A percentile compares a stretch with the other conserved stretches of the same genome.
Evolutionary conservation across 192 early-diverging fungal genomes (phyloP).

Genomic region (Backusella circina): DNA sequence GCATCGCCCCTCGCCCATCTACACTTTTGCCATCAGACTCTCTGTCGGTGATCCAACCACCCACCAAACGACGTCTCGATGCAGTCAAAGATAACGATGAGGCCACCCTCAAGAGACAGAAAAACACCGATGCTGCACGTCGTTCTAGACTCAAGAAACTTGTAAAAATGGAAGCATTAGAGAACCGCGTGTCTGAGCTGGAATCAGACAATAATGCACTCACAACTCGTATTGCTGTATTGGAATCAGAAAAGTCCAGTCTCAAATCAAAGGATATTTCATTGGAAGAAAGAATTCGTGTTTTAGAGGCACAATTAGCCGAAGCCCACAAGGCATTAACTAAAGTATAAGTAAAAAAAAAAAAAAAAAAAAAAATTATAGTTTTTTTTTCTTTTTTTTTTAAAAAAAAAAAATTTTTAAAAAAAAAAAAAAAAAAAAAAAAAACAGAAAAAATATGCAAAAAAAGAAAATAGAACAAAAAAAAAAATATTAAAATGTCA

Average conservation of each 20-base stretch:
- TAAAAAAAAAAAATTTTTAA: background rate
- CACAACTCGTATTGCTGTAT: constrained; percentile 49
- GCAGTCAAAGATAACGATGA: constrained; percentile 19
- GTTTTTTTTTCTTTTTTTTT: background rate
- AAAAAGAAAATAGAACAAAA: background rate
- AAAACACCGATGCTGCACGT: constrained; percentile 89
- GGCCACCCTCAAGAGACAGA: constrained; percentile 37
- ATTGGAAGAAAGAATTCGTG: constrained; percentile 34
- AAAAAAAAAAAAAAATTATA: background rate
- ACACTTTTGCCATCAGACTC: background rate
- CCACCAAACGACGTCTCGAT: constrained; percentile 9
- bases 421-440: background rate
- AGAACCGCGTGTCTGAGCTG: constrained; percentile 67
- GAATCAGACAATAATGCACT: constrained; percentile 69
- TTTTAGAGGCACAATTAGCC: constrained; percentile 35
- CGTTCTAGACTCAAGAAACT: constrained; percentile 83
- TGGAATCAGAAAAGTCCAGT: constrained; percentile 46
- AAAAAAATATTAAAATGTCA: background rate
- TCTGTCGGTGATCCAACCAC: background rate
- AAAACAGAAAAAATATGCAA: background rate
- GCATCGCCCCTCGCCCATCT: background rate
- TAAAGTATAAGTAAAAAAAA: background rate
- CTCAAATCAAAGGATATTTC: constrained; percentile 34
- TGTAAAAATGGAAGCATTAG: constrained; percentile 68
- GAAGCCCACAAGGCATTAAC: constrained; percentile 34